These are phyloP conservation scores for Magnolia changhungtana DNA, from an alignment of 164 flowering plant genomes.

Conservation along the genomic window DNA sequence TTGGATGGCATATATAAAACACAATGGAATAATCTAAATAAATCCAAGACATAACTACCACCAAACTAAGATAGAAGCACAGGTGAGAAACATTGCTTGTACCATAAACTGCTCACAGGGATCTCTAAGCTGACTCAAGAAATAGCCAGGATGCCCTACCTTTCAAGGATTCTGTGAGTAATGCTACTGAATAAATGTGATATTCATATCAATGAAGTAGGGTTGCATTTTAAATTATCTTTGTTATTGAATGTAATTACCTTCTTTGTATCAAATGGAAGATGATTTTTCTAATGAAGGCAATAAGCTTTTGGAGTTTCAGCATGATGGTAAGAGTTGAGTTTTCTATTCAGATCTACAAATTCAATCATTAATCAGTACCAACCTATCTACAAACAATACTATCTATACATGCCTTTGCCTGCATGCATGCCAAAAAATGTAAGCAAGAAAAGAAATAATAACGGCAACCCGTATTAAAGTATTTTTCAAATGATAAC, in stretches of 20 bases:
- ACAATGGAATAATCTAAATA: too few relatives aligned
- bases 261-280: conserved; percentile 32
- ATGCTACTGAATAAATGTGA: not conserved
- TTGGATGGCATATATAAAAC: too few relatives aligned
- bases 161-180: conserved; percentile 31
- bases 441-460: not conserved
- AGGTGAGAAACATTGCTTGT: too few relatives aligned
- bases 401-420: too few relatives aligned
- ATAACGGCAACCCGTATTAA: not conserved
- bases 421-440: not conserved
- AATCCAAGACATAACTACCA: too few relatives aligned
- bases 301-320: conserved; percentile 20
- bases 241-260: not conserved
- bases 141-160: conserved; percentile 16
- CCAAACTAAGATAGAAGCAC: too few relatives aligned
- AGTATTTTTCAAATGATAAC: not conserved
- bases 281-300: conserved; percentile 14
- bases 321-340: conserved; percentile 34
- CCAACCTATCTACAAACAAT: too few relatives aligned
- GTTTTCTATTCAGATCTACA: not conserved
- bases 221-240: not conserved
- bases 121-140: conserved; percentile 13
- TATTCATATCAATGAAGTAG: too few relatives aligned
- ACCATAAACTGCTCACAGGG: conserved; percentile 16
- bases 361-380: too few relatives aligned